phyloP scores from a whole-genome alignment of 163 green algal genomes.

The Scenedesmus sp. region DNA sequence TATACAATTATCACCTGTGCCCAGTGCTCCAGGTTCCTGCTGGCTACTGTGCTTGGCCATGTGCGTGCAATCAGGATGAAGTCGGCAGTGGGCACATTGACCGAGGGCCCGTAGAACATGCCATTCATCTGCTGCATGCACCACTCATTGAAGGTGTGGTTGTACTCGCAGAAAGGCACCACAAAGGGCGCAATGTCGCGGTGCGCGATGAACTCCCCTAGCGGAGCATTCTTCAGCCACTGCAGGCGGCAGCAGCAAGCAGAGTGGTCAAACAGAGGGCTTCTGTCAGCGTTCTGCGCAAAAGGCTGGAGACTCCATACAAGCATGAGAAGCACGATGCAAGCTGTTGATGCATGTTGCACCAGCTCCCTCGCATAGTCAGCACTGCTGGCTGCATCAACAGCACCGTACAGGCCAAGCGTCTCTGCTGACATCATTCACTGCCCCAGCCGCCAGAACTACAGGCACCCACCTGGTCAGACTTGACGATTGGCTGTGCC shows the following conservation, averaged over 20 bases:
- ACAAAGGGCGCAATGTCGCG: slow-evolving; percentile 23
- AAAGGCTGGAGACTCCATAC: too few species aligned
- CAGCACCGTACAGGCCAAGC: too few species aligned
- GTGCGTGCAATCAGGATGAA: slow-evolving; percentile 16
- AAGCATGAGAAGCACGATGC: too few species aligned
- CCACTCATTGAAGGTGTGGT: slow-evolving; percentile 13
- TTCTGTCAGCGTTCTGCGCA: background rate
- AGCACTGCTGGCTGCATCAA: too few species aligned
- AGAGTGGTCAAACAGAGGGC: background rate
- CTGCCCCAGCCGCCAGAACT: too few species aligned
- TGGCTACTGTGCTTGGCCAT: slow-evolving; percentile 32
- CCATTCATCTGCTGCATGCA: slow-evolving; percentile 32
- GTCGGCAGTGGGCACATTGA: slow-evolving; percentile 6
- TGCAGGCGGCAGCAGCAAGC: slow-evolving; percentile 19
- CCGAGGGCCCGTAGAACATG: slow-evolving; percentile 49
- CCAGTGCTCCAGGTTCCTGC: slow-evolving; percentile 54
- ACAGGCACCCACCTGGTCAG: slow-evolving; percentile 27
- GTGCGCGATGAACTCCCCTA: slow-evolving; percentile 35
- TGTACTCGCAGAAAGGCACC: slow-evolving; percentile 16
- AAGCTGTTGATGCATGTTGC: too few species aligned
- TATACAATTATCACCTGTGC: background rate
- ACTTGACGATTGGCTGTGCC: background rate
- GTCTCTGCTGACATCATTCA: too few species aligned
- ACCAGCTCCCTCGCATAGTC: too few species aligned
- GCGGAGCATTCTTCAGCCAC: slow-evolving; percentile 29